Conservation (phyloP, 352 stramenopile species). For the Phytopythium cucurbitacearum region DNA sequence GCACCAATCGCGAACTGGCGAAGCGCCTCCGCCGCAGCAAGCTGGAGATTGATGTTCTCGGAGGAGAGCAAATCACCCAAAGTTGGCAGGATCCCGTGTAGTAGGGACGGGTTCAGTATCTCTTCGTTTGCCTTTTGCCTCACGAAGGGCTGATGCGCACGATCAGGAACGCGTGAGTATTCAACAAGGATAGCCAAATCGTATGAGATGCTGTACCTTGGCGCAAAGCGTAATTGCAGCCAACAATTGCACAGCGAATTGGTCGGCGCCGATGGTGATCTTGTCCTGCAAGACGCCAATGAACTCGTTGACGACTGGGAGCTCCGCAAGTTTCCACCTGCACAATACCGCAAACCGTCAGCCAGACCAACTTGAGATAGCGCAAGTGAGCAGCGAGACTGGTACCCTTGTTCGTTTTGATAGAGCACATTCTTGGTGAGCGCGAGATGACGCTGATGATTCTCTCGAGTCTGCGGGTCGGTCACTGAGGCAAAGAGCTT, state of each 20-base stretch:
- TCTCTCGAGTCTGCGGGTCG: slow-evolving; percentile 60
- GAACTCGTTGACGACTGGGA: slow-evolving; percentile 59
- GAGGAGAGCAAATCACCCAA: slow-evolving; percentile 61
- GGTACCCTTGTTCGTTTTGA: slow-evolving; percentile 60
- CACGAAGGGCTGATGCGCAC: slow-evolving; percentile 46
- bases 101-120: slow-evolving; percentile 47
- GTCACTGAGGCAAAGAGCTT: slow-evolving; percentile 61
- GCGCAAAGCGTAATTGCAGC: slow-evolving; percentile 31
- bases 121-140: slow-evolving; percentile 78
- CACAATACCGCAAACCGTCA: neutral
- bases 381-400: neutral
- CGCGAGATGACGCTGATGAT: slow-evolving; percentile 65
- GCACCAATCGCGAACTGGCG: slow-evolving; percentile 53
- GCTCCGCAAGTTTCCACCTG: slow-evolving; percentile 68
- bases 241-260: slow-evolving; percentile 42
- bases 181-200: slow-evolving; percentile 1
- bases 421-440: slow-evolving; percentile 77
- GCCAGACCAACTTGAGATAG: neutral
- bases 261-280: slow-evolving; percentile 28
- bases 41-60: slow-evolving; percentile 51
- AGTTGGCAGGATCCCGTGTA: slow-evolving; percentile 42
- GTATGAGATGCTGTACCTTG: slow-evolving; percentile 24
- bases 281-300: slow-evolving; percentile 55
- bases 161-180: neutral
- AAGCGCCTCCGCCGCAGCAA: slow-evolving; percentile 50